Conservation (phyloP, 2,329 filamentous ascomycete genomes). For the Purpureocillium takamizusanense region DNA sequence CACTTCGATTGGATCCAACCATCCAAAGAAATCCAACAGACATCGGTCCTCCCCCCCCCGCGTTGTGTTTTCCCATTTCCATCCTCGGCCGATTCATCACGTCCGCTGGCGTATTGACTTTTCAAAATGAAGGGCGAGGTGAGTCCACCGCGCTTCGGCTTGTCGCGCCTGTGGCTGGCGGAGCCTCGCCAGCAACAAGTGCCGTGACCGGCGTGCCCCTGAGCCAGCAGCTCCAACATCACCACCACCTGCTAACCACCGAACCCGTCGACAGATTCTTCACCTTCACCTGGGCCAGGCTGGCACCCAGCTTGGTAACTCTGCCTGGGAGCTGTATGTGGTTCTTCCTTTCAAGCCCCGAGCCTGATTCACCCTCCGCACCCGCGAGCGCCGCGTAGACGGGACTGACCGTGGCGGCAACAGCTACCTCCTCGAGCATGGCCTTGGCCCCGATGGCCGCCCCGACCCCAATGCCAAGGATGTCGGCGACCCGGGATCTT, state of each 20-base stretch:
- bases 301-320: slow-evolving; percentile 66
- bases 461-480: slow-evolving; percentile 53
- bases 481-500: slow-evolving; percentile 52
- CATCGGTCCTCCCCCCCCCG: slow-evolving; percentile 17
- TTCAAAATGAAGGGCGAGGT: slow-evolving; percentile 50
- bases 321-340: slow-evolving; percentile 67
- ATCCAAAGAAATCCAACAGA: slow-evolving; percentile 26
- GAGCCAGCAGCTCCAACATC: slow-evolving; percentile 3
- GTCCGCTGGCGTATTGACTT: slow-evolving; percentile 9
- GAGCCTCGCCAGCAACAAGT: no score
- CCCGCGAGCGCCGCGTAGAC: not conserved
- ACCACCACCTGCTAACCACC: slow-evolving; percentile 7
- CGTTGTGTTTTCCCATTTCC: slow-evolving; percentile 14
- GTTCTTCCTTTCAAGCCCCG: not conserved
- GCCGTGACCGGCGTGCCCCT: not conserved
- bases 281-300: slow-evolving; percentile 60
- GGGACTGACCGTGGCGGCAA: slow-evolving; percentile 13
- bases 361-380: slow-evolving; percentile 2
- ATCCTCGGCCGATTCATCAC: slow-evolving; percentile 11
- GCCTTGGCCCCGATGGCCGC: slow-evolving; percentile 55
- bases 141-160: slow-evolving; percentile 15
- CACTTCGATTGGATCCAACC: no score
- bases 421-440: slow-evolving; percentile 66
- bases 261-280: slow-evolving; percentile 39
- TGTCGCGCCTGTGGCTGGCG: no score